Evolutionary conservation across 176 grass and related monocot genomes (phyloP).

Genomic region (Cenchrus fungigraminus): DNA sequence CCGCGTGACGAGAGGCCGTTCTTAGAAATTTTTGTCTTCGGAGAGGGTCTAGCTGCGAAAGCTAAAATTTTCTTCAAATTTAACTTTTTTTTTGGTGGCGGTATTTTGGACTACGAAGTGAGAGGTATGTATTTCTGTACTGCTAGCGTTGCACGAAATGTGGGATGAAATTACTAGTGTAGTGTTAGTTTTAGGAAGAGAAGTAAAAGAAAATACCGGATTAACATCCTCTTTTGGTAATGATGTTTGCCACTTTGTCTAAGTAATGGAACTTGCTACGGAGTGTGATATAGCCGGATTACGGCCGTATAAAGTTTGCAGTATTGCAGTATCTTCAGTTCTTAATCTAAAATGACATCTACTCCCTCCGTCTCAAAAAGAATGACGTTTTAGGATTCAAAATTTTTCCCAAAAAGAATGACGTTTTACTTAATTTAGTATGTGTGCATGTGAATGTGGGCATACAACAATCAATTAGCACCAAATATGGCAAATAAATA

Average conservation of each 20-base stretch:
- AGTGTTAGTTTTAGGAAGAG: constrained; percentile 27
- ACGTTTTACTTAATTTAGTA: no score
- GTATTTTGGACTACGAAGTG: constrained; percentile 41
- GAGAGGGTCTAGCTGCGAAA: constrained; percentile 9
- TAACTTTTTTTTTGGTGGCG: constrained; percentile 15
- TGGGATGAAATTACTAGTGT: neutral
- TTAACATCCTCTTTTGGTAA: constrained; percentile 33
- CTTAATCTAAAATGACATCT: neutral
- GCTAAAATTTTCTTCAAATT: constrained; percentile 3
- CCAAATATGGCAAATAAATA: no score
- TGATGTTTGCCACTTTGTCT: neutral
- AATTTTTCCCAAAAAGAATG: no score
- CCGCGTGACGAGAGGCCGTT: constrained; percentile 19
- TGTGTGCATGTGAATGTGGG: no score
- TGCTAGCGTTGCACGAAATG: neutral
- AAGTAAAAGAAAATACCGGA: constrained; percentile 6
- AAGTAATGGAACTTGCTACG: neutral
- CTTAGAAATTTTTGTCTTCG: neutral
- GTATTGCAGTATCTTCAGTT: neutral
- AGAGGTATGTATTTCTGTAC: constrained; percentile 11
- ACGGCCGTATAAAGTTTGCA: neutral
- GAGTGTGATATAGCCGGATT: neutral
- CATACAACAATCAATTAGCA: no score
- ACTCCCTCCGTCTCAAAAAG: no score
- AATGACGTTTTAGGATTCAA: no score